phyloP scores from a whole-genome alignment of 352 stramenopile species.

The Pythium sukuiense region DNA sequence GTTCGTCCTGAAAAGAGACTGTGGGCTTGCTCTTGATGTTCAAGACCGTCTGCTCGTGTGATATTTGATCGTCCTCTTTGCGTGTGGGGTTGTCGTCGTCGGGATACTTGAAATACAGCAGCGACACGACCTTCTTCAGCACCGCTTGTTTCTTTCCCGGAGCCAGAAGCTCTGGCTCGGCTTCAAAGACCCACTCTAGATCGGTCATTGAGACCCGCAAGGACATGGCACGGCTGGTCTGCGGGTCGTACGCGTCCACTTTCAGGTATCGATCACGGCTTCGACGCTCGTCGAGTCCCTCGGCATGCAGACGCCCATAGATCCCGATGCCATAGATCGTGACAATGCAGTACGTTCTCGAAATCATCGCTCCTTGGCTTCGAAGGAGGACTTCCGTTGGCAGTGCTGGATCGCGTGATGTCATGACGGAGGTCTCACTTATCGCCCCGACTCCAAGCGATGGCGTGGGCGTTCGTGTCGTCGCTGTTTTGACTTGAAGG shows the following conservation, averaged over 20 bases:
- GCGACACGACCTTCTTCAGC: slow-evolving; percentile 45
- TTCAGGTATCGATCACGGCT: slow-evolving; percentile 39
- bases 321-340: slow-evolving; percentile 60
- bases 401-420: slow-evolving; percentile 11
- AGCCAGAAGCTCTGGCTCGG: slow-evolving; percentile 40
- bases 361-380: slow-evolving; percentile 54
- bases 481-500: slow-evolving; percentile 31
- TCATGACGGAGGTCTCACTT: not conserved
- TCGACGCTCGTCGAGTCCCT: slow-evolving; percentile 37
- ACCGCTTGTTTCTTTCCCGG: slow-evolving; percentile 57
- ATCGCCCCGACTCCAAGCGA: not conserved
- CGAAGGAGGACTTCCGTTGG: slow-evolving; percentile 40
- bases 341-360: slow-evolving; percentile 58
- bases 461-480: not conserved
- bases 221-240: slow-evolving; percentile 28
- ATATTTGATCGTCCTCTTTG: not conserved
- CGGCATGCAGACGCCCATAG: slow-evolving; percentile 53
- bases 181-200: slow-evolving; percentile 54
- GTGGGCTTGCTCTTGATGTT: not conserved
- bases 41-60: not conserved
- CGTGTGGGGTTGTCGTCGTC: slow-evolving; percentile 1
- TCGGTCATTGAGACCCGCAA: slow-evolving; percentile 50
- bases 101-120: slow-evolving; percentile 70
- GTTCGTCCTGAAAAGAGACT: not conserved
- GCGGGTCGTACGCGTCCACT: slow-evolving; percentile 58